Percentiles rank a stretch among this genome's conserved stretches.
These are phyloP conservation scores for Termitomyces sp. DNA, from an alignment of 768 basidiomycete species.

Conservation along the genomic window DNA sequence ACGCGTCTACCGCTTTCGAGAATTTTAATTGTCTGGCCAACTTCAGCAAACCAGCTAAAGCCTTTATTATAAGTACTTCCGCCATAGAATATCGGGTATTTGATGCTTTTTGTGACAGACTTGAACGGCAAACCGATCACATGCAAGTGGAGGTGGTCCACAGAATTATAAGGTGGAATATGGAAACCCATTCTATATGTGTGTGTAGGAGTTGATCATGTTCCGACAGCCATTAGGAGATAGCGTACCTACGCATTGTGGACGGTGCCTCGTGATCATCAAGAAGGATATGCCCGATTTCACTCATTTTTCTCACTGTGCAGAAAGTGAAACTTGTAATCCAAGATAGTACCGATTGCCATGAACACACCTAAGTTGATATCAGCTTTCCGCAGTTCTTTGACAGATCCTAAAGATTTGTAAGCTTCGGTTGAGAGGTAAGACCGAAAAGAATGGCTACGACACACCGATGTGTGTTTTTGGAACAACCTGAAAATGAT, in stretches of 20 bases:
- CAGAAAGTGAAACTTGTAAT: neutral
- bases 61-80: constrained; percentile 48
- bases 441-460: neutral
- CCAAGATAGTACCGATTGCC: neutral
- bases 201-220: constrained; percentile 6
- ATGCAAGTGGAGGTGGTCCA: constrained; percentile 72
- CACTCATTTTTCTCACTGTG: constrained; percentile 26
- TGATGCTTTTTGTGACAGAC: constrained; percentile 26
- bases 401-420: constrained; percentile 45
- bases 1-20: constrained; percentile 49
- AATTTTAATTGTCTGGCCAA: constrained; percentile 54
- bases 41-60: constrained; percentile 66
- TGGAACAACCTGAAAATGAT: constrained; percentile 49
- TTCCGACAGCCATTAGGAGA: neutral
- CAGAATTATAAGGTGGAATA: constrained; percentile 71
- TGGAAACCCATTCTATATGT: constrained; percentile 68
- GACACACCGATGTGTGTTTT: constrained; percentile 44
- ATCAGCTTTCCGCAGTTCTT: constrained; percentile 36
- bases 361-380: constrained; percentile 37
- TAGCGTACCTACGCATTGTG: constrained; percentile 38
- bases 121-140: constrained; percentile 65
- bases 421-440: neutral
- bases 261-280: constrained; percentile 37
- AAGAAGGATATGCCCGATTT: constrained; percentile 47
- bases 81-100: constrained; percentile 45